A percentile compares a stretch with the other conserved stretches of the same genome.
These are phyloP conservation scores for Kurtzmaniella natalensis DNA, from an alignment of 1,139 yeast genomes.

Conservation along the genomic window DNA sequence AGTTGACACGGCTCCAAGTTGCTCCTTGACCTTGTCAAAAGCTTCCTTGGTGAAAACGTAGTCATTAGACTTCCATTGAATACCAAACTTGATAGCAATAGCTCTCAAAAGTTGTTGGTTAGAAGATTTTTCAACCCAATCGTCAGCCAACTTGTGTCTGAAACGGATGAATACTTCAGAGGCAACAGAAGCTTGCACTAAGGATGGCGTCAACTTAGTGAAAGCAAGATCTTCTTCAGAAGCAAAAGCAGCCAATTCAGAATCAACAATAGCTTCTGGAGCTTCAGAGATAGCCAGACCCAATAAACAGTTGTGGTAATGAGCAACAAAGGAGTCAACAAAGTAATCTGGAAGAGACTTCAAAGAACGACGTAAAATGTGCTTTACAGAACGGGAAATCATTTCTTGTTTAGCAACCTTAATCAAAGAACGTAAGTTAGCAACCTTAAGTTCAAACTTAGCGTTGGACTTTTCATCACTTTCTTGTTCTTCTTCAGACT, in stretches of 20 bases:
- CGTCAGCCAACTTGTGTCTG: constrained; percentile 51
- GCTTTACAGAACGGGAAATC: constrained; percentile 76
- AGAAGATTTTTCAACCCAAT: constrained; percentile 40
- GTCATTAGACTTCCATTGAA: constrained; percentile 69
- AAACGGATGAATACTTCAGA: constrained; percentile 56
- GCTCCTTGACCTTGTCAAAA: constrained; percentile 30
- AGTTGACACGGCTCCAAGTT: constrained; percentile 14
- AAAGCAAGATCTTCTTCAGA: constrained; percentile 41
- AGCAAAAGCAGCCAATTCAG: constrained; percentile 40
- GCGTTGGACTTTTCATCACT: constrained; percentile 33
- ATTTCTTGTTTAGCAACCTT: constrained; percentile 60
- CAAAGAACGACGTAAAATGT: constrained; percentile 54
- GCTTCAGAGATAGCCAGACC: constrained; percentile 41
- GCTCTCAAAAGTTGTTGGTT: constrained; percentile 60
- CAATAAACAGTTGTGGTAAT: constrained; percentile 69
- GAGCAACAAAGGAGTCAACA: constrained; percentile 58
- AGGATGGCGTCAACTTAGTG: constrained; percentile 38
- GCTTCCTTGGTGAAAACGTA: constrained; percentile 48
- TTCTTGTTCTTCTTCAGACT: constrained; percentile 19
- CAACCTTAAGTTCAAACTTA: constrained; percentile 37
- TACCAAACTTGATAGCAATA: constrained; percentile 73
- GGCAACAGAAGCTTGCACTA: constrained; percentile 40
- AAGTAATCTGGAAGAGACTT: constrained; percentile 48
- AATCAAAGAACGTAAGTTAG: constrained; percentile 45
- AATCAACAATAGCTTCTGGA: constrained; percentile 44